phyloP scores from a whole-genome alignment of 495 filamentous ascomycete species.

The Xylaria castorea region DNA sequence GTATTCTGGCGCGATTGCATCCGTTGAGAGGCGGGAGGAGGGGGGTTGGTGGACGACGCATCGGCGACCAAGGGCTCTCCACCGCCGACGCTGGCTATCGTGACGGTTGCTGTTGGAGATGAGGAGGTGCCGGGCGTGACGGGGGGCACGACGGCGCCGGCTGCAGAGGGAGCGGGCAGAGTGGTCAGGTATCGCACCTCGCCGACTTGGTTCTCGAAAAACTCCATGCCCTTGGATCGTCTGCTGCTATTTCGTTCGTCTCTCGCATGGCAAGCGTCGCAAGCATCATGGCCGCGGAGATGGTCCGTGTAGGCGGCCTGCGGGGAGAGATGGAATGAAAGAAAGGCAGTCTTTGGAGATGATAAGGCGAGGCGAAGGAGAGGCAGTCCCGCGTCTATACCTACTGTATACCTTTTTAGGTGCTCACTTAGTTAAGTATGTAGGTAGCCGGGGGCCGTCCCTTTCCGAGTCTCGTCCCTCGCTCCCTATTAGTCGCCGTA shows the following conservation, averaged over 20 bases:
- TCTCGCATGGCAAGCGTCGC: constrained; percentile 17
- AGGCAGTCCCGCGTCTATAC: background rate
- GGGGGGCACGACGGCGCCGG: constrained; percentile 13
- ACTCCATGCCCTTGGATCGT: constrained; percentile 50
- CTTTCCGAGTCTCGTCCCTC: constrained; percentile 10
- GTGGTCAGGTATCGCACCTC: constrained; percentile 59
- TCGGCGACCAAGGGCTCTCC: background rate
- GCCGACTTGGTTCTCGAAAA: constrained; percentile 61
- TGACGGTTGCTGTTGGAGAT: constrained; percentile 7
- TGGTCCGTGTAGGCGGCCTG: constrained; percentile 15
- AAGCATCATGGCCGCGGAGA: constrained; percentile 20
- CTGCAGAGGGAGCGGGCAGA: constrained; percentile 27
- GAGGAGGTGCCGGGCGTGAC: constrained; percentile 8
- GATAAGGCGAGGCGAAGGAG: background rate
- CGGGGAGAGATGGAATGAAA: background rate
- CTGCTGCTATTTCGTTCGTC: constrained; percentile 18
- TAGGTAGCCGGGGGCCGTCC: background rate
- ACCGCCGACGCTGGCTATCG: background rate
- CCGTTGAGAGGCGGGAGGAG: constrained; percentile 2
- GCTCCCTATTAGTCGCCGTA: background rate
- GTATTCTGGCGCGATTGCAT: constrained; percentile 16
- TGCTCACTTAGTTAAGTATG: background rate
- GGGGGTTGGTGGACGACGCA: background rate
- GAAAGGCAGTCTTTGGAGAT: background rate
- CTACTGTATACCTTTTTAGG: background rate